Base-by-base conservation (phyloP, 805 yeast species). In the Kluyveromyces nonfermentans region DNA sequence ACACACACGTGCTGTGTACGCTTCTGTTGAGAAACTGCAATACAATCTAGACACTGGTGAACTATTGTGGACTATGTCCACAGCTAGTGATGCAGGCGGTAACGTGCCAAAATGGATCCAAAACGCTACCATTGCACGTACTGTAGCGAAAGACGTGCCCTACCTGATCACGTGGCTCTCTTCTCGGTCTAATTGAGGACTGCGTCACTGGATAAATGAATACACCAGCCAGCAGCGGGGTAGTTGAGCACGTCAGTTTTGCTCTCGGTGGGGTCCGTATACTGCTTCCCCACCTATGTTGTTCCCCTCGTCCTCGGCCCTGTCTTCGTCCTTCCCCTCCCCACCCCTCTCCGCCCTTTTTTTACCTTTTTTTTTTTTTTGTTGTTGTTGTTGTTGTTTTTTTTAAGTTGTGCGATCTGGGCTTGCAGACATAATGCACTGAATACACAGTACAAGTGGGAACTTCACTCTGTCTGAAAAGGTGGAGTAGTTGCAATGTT, bases 31-130 rank as follows among this genome's bases (percentile, higher is more conserved):
- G 47, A 45, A 59, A 12, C 46, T 67, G 32, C 48, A 49, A 33
- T 60, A 56, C 45, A 47, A 57, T 41, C 42, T 36, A 33, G 30
- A 35, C 7, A 46, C 50, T 1, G 46, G 49, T 30, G 41, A 44
- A 21, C 44, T 61, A 14, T 57, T 52, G 25, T 69, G 73, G 73
- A 48, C 46, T 5, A 69, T 68, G 71, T 57, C 63, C 21, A 66
- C 71, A 1, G 46, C 58, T 7, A 61, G 68, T 43, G 69, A 69
- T 48, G 65, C 69, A 18, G 69, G 70, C 33, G 73, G 73, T 1
- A 55, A 57, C 38, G 62, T 69, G 5, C 72, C 72, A 7, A 57
- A 62, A 40, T 66, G 66, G 63, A 21, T 69, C 14, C 73, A 69
- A 45, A 65, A 64, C 48, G 51, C 65, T 9, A 63, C 65, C 47